Base-by-base conservation (phyloP, 495 filamentous ascomycete species). In the Aspergillus avenaceus region DNA sequence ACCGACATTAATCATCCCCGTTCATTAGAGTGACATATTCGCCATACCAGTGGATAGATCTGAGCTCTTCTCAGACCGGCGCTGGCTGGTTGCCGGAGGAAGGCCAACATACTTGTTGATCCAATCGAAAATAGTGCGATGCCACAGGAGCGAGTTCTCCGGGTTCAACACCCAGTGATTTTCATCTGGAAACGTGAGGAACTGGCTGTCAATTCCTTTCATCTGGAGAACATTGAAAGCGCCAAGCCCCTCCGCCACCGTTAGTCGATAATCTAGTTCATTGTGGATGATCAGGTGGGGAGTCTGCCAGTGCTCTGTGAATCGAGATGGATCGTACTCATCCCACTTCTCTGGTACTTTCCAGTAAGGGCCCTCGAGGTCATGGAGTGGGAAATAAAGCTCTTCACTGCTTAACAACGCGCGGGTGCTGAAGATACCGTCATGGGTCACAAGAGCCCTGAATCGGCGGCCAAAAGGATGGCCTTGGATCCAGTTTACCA, bases 91-190 rank as follows among this genome's bases (percentile, higher is more conserved):
- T 2, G 67, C 37, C 3, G 67, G 58, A 2, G 76, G 66, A 36
- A 79, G 58, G 5, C 86, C 90, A 3, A 81, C 81, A 58, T 84
- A 84, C 64, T 86, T 86, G 67, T 96, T 96, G 51, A 96, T 92
- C 84, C 84, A 97, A 41, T 84, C 84, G 27, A 97, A 55, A 8
- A 97, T 90, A 29, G 87, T 86, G n/a, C 76, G 81, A 63, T 97
- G 90, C 92, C 92, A 97, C 36, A 93, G 73, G 19, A 97, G 70
- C 8, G 83, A 85, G 63, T 97, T 97, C 64, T 97, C 92, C 2
- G 85, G 89, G 60, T 95, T 91, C 36, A 96, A 59, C 18, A 97
- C 91, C 88, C 88, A 97, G 69, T 95, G 76, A 46, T 84, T 85
- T 58, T 86, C 83, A 63, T 97, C 90, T 0, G 90, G 89, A 63